Base-by-base conservation (phyloP, 306 rosid species). In the Lablab purpureus region DNA sequence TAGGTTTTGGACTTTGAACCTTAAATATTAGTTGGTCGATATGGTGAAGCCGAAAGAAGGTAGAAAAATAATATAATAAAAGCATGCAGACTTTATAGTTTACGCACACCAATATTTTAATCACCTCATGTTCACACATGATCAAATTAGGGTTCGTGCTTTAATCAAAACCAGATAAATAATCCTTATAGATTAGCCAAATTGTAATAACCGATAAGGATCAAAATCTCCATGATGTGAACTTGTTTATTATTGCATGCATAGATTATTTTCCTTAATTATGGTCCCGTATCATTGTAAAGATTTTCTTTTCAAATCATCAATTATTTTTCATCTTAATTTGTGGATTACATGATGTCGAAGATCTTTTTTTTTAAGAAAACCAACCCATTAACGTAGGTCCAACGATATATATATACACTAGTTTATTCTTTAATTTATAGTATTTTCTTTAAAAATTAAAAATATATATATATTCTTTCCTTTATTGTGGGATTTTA, bases 21-120 rank as follows among this genome's bases (percentile, higher is more conserved):
- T 65, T 36, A 72, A 67, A 66, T 60, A 59, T 73, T 59, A 17
- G 84, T 59, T 50, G 69, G 40, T 73, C 34, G 40, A 77, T 60
- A 30, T 30, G 52, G 55, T 76, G 77, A 68, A 46, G 82, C 84
- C 85, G 81, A 81, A 85, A 85, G 79, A 30, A 64, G 55, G 55
- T 7, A 41, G 43, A 14, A 45, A 67, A 69, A 56, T 18, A 78
- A 47, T 73, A 73, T 51, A 6, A 64, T 64, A 63, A 73, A 66
- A 49, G 58, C 23, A n/a, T 41, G 45, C 8, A 45, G 47, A 32
- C 47, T 58, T 56, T 63, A 9, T 28, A 40, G 73, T 43, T 71
- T 10, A 47, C 17, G 43, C 63, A 62, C 54, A 58, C 14, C 15
- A 4, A 47, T 79, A 59, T 70, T 68, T 9, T 64, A 73, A 46